Evolutionary conservation across 2,329 filamentous ascomycete species (phyloP), one percentile per base, ranked within the genome.

Genomic region (Phaeoacremonium minimum): DNA sequence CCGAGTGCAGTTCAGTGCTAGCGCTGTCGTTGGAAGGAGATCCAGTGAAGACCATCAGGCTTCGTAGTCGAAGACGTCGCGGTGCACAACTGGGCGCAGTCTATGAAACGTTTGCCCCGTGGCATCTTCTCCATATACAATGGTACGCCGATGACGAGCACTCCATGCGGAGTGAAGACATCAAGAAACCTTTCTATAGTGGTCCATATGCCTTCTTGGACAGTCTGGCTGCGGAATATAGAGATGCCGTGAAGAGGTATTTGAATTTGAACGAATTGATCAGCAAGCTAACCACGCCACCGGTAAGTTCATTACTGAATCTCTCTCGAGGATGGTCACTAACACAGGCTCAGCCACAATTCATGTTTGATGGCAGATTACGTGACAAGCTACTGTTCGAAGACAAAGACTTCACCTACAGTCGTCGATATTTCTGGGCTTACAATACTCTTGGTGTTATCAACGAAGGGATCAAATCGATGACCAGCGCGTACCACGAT

Each of bases 141-240:
- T 75, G 68, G 37, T 80, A 75, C 45, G 74, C 75, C 0, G 78
- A 83, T 43, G 72, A 78, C 55, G 67, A 71, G 33, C 71, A 69
- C 38, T 73, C 66, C 2, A 67, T 76, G 15, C 69, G 79, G 26
- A 67, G 64, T 3, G 73, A 79, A 32, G 73, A 80, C 35, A 62
- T 67, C 5, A 69, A 57, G 14, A 73, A 75, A 44, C 68, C 70
- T 33, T 80, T 77, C 42, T 64, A 74, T 33, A 81, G 77, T 35
- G 79, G 79, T 0, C 74, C 76, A 0, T 73, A 80, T 46, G 78
- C 78, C 0, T 83, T 83, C 37, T 55, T 83, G 0, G 66, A 77
- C 40, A 68, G 75, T 0, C 55, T 83, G 3, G 63, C 77, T 3
- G 65, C 71, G 1, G 79, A 83, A 48, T 82, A 78, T 44, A 64